Evolutionary conservation across 2,329 filamentous ascomycete genomes (phyloP).

Genomic region (Pseudofabraea citricarpa): DNA sequence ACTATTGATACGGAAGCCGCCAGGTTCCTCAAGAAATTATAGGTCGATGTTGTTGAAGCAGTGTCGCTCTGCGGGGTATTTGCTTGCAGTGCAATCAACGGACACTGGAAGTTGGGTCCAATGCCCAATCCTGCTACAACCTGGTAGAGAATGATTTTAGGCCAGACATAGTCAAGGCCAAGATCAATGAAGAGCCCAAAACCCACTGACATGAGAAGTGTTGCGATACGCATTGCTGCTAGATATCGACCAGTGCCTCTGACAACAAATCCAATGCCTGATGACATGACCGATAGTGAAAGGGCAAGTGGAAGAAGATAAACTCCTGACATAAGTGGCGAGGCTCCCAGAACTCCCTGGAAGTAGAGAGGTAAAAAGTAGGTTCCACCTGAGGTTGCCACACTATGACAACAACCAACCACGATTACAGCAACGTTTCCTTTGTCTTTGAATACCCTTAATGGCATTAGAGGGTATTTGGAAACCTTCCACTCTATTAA

Average conservation of each 20-base stretch:
- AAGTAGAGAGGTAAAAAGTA: constrained; percentile 59
- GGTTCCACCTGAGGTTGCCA: constrained; percentile 26
- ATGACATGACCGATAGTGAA: constrained; percentile 57
- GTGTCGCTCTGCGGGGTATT: constrained; percentile 56
- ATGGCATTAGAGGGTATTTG: constrained; percentile 72
- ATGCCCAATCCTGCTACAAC: constrained; percentile 56
- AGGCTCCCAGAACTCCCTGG: constrained; percentile 43
- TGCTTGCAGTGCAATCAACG: constrained; percentile 61
- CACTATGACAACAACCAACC: constrained; percentile 69
- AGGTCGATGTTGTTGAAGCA: constrained; percentile 58
- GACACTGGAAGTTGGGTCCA: constrained; percentile 62
- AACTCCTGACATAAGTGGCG: constrained; percentile 67
- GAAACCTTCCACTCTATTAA: constrained; percentile 70
- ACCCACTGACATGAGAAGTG: constrained; percentile 55
- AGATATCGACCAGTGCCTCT: constrained; percentile 60
- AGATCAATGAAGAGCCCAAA: constrained; percentile 59
- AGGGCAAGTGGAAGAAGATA: constrained; percentile 69
- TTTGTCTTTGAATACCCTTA: constrained; percentile 61
- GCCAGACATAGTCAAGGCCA: constrained; percentile 46
- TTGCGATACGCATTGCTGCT: constrained; percentile 50
- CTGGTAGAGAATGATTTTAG: constrained; percentile 52
- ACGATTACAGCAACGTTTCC: constrained; percentile 65
- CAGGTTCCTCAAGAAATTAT: constrained; percentile 50
- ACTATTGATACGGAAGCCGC: constrained; percentile 37
- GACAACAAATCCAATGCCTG: constrained; percentile 47